phyloP scores from a whole-genome alignment of 2,329 filamentous ascomycete genomes.

The Colletotrichum navitas region DNA sequence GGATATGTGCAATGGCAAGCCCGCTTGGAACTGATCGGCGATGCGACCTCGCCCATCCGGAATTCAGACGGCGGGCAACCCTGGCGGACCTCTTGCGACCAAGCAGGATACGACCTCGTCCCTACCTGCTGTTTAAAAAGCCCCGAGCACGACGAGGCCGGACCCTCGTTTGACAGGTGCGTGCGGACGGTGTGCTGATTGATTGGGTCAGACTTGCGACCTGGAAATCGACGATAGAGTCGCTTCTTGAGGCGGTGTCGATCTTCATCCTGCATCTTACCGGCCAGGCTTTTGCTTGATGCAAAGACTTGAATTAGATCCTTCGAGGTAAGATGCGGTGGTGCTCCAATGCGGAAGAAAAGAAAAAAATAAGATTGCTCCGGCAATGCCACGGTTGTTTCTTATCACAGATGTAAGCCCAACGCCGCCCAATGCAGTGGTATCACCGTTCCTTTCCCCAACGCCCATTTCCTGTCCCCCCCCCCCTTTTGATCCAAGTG shows the following conservation, averaged over 20 bases:
- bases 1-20: neutral
- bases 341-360: neutral
- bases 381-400: too few species aligned
- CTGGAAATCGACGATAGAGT: neutral
- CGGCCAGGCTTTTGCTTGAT: too few species aligned
- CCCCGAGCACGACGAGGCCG: neutral
- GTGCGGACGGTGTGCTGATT: neutral
- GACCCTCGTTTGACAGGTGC: too few species aligned
- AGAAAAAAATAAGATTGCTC: neutral
- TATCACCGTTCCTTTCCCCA: neutral
- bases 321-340: neutral
- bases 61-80: neutral
- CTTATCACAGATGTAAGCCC: neutral
- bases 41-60: neutral
- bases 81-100: neutral
- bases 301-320: neutral
- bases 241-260: neutral
- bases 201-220: neutral
- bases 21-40: neutral
- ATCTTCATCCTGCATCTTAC: too few species aligned
- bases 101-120: neutral
- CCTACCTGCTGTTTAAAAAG: too few species aligned
- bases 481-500: neutral
- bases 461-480: neutral
- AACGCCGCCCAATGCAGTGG: constrained; percentile 21